Evolutionary conservation across 2,329 filamentous ascomycete genomes (phyloP).

Genomic region (Fragosphaeria purpurea): DNA sequence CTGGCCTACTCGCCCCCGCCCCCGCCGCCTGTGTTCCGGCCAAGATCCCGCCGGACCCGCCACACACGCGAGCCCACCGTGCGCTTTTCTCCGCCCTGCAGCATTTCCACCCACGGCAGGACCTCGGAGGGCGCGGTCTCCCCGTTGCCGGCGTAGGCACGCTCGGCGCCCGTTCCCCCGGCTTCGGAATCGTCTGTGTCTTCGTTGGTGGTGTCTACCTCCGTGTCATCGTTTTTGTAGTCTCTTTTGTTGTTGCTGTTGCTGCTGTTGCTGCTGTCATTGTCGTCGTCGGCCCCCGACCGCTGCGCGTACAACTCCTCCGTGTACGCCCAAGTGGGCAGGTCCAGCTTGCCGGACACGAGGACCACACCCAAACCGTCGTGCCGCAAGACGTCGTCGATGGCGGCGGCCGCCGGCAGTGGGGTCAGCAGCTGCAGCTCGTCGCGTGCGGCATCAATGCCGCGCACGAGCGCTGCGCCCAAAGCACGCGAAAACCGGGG

Average conservation of each 20-base stretch:
- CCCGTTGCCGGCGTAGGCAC: not conserved
- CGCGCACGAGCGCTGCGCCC: conserved; percentile 59
- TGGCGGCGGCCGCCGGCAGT: not conserved
- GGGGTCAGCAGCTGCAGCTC: conserved; percentile 59
- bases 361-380: conserved; percentile 46
- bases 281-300: not conserved
- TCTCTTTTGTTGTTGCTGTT: not conserved
- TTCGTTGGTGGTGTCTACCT: conserved; percentile 19
- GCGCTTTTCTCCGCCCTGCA: conserved; percentile 44
- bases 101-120: conserved; percentile 50
- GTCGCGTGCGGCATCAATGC: conserved; percentile 46
- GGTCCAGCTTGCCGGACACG: conserved; percentile 58
- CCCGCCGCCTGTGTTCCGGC: conserved; percentile 17
- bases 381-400: conserved; percentile 7
- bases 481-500: conserved; percentile 49
- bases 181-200: conserved; percentile 25
- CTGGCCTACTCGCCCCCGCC: too few species aligned
- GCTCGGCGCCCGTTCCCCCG: conserved; percentile 20
- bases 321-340: conserved; percentile 59
- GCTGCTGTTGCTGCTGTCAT: not conserved
- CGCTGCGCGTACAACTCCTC: conserved; percentile 42
- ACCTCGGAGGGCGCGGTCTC: conserved; percentile 15
- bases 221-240: conserved; percentile 13
- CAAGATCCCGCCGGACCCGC: conserved; percentile 54
- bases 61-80: conserved; percentile 51